Evolutionary conservation across 306 rosid species (phyloP), one percentile per base, ranked within the genome.

Genomic region (Ormosia semicastrata): DNA sequence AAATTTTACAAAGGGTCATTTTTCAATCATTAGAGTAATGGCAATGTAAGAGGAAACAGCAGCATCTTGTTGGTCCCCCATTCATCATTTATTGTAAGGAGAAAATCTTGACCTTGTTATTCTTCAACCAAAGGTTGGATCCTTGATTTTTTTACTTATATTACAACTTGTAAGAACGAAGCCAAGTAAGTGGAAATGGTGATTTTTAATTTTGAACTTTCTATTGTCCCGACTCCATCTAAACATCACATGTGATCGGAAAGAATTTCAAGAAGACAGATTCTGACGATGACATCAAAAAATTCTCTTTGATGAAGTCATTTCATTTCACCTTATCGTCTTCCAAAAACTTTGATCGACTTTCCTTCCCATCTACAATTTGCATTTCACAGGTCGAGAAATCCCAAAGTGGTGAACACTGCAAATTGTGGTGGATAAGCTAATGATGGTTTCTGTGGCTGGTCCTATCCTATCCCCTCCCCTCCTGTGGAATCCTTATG

Each of bases 41-140:
- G 7, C 17, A 17, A 54, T 7, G 62, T 8, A 18, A 17, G 32
- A 9, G 32, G 4, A 54, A 17, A 54, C 32, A 47, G 33, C 4
- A 72, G 64, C 64, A 52, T 73, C 33, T 32, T 14, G 46, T 44
- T 75, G 44, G 70, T 75, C 70, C 80, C 46, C 71, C 5, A 46
- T 76, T 15, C 46, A 76, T n/a, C 12, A 62, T 76, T 47, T 47
- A 47, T 76, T 0, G 49, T 46, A 9, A 47, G 32, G 13, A 47
- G 49, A 47, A 57, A 6, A n/a, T 15, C 63, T 76, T 76, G 60
- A 33, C 72, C 13, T 3, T 47, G 47, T 10, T 73, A 56, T 73
- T 36, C 64, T 53, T 5, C 49, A 3, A 33, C 30, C 4, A 41
- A 12, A 15, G 34, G 18, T 34, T 9, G 59, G 69, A 37, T 15